Base-by-base conservation (phyloP, 805 yeast species). In the Scheffersomyces stipitis region DNA sequence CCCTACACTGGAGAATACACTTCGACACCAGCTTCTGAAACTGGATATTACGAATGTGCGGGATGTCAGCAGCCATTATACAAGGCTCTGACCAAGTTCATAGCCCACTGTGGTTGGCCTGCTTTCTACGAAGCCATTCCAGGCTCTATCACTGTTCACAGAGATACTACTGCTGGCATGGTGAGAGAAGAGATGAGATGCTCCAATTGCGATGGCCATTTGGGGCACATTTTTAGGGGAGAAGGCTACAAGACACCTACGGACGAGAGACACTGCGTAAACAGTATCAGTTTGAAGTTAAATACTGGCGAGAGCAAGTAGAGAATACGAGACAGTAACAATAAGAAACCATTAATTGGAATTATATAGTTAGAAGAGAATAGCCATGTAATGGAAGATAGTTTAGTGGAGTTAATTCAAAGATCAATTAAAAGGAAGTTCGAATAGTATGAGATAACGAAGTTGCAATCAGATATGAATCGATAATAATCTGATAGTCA, bases 21-120 rank as follows among this genome's bases (percentile, higher is more conserved):
- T 31, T 46, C 62, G 18, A 70, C 50, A 51, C 85, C 82, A 0
- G 73, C 76, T 35, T 64, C 69, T 26, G 57, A 64, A 4, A 48
- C 46, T 2, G 98, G 97, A 1, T 65, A 76, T 2, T 93, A 89
- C 60, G 65, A 67, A 31, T 93, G 99, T 65, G 96, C 85, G 0
- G 98, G 83, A 4, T 93, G 99, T 62, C 73, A 71, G 34, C 67
- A 75, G 30, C 96, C 96, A 9, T 64, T 93, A 20, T 93, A 93
- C 61, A 74, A 75, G 42, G 81, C 96, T 18, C 67, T 73, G 22
- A 76, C 96, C 3, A 91, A 93, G 60, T 93, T 93, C 52, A 81
- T 83, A 40, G 79, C 96, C 9, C 88, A 88, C 36, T 93, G 99
- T 61, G 99, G 99, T 2, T 93, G 99, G 99, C 99, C 99, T 1